These are phyloP conservation scores for Pisolithus tinctorius DNA, from an alignment of 768 basidiomycete genomes.

Conservation along the genomic window DNA sequence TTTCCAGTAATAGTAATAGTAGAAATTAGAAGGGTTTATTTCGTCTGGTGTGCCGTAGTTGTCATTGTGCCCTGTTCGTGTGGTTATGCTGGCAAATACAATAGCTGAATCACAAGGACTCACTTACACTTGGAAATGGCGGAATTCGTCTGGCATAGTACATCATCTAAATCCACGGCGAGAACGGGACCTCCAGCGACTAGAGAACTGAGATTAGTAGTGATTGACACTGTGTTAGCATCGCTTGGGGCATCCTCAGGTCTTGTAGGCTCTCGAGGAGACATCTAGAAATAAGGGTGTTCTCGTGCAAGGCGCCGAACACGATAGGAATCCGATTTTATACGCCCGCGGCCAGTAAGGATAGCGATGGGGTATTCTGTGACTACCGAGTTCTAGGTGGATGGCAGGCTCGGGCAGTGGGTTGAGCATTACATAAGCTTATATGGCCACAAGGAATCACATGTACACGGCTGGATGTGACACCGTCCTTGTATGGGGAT, in stretches of 20 bases:
- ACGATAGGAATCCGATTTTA: too few species aligned
- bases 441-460: background rate
- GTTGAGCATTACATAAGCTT: background rate
- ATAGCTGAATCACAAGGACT: constrained; percentile 1
- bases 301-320: too few species aligned
- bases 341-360: background rate
- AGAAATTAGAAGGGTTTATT: constrained; percentile 51
- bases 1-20: constrained; percentile 78
- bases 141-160: constrained; percentile 56
- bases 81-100: background rate
- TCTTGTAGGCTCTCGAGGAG: too few species aligned
- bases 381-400: background rate
- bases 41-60: constrained; percentile 39
- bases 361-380: background rate
- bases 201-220: too few species aligned
- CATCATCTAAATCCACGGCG: constrained; percentile 65
- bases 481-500: background rate
- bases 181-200: constrained; percentile 31
- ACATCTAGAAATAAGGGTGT: too few species aligned
- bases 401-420: too few species aligned
- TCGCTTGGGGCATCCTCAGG: background rate
- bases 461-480: background rate
- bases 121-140: constrained; percentile 50
- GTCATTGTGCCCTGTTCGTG: constrained; percentile 56
- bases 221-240: background rate